Conservation (phyloP, 2,329 filamentous ascomycete genomes). For the Helicocarpus griseus region DNA sequence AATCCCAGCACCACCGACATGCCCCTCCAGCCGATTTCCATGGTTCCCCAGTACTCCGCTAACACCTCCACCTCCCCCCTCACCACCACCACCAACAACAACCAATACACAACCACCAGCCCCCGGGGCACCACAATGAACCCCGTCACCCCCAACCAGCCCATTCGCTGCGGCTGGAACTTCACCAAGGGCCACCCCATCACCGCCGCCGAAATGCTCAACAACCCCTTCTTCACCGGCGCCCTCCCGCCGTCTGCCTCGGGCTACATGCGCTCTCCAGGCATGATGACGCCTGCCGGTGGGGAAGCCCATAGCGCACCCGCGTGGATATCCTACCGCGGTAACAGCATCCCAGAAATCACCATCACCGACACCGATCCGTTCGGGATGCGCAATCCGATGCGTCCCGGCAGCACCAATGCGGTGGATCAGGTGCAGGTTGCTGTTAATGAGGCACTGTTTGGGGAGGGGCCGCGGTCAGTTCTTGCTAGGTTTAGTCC, state of each 20-base stretch:
- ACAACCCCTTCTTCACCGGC: constrained; percentile 2
- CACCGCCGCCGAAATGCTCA: neutral
- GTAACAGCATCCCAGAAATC: constrained; percentile 9
- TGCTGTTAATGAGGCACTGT: constrained; percentile 7
- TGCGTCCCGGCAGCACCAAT: constrained; percentile 2
- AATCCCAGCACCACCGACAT: neutral
- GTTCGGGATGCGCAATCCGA: constrained; percentile 5
- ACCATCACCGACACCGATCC: constrained; percentile 11
- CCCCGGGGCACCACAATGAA: neutral
- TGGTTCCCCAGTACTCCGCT: neutral
- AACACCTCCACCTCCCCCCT: no score
- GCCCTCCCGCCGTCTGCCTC: neutral
- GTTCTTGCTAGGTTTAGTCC: neutral
- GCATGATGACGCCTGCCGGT: neutral
- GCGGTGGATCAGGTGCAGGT: constrained; percentile 6
- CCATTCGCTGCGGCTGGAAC: neutral
- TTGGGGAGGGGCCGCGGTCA: constrained; percentile 8
- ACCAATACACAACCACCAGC: neutral
- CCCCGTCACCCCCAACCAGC: no score
- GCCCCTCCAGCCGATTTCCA: neutral
- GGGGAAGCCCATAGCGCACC: neutral
- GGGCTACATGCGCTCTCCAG: constrained; percentile 17
- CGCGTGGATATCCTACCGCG: constrained; percentile 5
- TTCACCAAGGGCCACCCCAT: neutral
- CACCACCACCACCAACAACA: neutral